Evolutionary conservation across 306 rosid species (phyloP).

Genomic region (Canavalia ensiformis): DNA sequence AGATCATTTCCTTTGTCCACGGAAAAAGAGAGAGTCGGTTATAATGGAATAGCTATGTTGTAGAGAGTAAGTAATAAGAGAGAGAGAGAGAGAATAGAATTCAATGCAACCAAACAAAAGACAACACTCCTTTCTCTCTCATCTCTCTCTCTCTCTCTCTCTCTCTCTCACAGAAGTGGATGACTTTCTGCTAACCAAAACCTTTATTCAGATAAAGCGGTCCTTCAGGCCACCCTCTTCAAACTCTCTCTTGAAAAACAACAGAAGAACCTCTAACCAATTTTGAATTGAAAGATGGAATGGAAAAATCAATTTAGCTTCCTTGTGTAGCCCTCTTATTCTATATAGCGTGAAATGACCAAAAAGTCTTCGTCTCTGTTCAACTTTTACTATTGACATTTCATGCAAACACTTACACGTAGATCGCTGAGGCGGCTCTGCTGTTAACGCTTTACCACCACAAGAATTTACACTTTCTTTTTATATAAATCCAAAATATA

Average conservation of each 20-base stretch:
- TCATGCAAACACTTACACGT: constrained; percentile 76
- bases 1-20: constrained; percentile 42
- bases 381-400: constrained; percentile 55
- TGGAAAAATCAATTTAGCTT: constrained; percentile 42
- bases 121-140: constrained; percentile 34
- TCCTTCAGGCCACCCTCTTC: constrained; percentile 49
- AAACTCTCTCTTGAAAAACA: constrained; percentile 41
- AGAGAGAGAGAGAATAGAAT: constrained; percentile 41
- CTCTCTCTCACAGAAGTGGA: constrained; percentile 39
- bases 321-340: constrained; percentile 42
- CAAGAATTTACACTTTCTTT: not conserved
- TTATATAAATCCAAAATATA: not conserved
- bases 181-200: constrained; percentile 56
- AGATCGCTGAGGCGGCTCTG: constrained; percentile 43
- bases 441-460: not conserved
- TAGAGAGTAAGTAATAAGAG: constrained; percentile 34
- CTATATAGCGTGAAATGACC: constrained; percentile 50
- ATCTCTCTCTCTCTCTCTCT: not conserved
- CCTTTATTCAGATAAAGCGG: constrained; percentile 56
- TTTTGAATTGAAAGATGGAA: constrained; percentile 34
- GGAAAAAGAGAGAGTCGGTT: constrained; percentile 62
- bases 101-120: constrained; percentile 65
- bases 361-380: constrained; percentile 50
- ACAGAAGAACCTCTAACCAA: constrained; percentile 42
- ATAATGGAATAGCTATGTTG: constrained; percentile 36